These are phyloP conservation scores for Cryptococcus sp. DNA, from an alignment of 1,284 basidiomycete genomes.

Conservation along the genomic window DNA sequence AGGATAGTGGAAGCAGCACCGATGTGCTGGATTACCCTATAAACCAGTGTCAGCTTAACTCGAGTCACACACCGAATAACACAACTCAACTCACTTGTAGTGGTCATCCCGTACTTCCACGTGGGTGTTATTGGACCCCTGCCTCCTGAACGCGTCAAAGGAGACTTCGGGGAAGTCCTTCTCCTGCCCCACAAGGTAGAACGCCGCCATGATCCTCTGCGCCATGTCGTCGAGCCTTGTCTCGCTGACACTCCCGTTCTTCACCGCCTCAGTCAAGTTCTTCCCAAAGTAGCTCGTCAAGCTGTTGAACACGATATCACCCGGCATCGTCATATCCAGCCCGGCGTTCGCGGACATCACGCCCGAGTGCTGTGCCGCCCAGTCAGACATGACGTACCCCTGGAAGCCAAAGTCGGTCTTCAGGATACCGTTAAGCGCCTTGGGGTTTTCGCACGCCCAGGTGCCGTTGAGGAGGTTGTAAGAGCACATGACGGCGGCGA, in stretches of 20 bases:
- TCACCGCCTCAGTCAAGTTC: constrained; percentile 56
- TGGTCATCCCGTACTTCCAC: constrained; percentile 74
- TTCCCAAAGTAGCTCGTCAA: constrained; percentile 56
- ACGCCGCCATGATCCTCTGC: constrained; percentile 61
- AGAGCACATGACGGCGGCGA: constrained; percentile 73
- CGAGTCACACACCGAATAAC: not conserved
- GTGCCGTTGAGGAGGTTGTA: constrained; percentile 61
- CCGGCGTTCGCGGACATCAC: constrained; percentile 57
- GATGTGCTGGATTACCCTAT: constrained; percentile 45
- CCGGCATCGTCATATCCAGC: constrained; percentile 63
- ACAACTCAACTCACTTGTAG: constrained; percentile 44
- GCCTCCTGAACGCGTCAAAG: constrained; percentile 31
- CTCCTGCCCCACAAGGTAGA: constrained; percentile 64
- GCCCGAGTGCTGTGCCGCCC: constrained; percentile 61
- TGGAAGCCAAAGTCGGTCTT: constrained; percentile 75
- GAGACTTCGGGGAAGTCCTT: constrained; percentile 54
- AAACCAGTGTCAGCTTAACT: not conserved
- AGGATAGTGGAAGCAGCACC: constrained; percentile 21
- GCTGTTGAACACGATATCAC: constrained; percentile 57
- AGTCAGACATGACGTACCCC: constrained; percentile 68
- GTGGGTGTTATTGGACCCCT: constrained; percentile 54
- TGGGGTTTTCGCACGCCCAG: constrained; percentile 65
- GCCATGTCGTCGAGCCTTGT: constrained; percentile 63
- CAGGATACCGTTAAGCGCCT: constrained; percentile 64
- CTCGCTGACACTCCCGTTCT: constrained; percentile 56